These are phyloP conservation scores for Exophiala calicioides DNA, from an alignment of 2,329 filamentous ascomycete genomes.

Conservation along the genomic window DNA sequence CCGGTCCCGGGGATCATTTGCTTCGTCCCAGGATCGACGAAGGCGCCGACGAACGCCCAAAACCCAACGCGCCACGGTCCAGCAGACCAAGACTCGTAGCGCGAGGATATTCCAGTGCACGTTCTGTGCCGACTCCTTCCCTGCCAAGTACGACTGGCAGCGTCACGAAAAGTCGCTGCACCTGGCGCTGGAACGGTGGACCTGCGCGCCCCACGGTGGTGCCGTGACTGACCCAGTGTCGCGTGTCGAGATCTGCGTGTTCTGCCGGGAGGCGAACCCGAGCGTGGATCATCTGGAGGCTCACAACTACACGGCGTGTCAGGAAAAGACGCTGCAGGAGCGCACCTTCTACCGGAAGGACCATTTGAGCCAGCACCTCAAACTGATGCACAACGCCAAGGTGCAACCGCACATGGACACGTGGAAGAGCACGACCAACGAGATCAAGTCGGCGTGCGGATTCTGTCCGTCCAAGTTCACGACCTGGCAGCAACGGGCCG, in stretches of 20 bases:
- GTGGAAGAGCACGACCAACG: constrained; percentile 56
- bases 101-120: constrained; percentile 59
- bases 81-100: constrained; percentile 43
- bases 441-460: constrained; percentile 48
- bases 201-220: constrained; percentile 61
- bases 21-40: constrained; percentile 61
- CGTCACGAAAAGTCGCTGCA: constrained; percentile 61
- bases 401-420: constrained; percentile 52
- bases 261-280: constrained; percentile 58
- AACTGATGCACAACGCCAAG: constrained; percentile 56
- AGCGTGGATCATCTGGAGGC: constrained; percentile 58
- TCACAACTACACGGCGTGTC: constrained; percentile 61
- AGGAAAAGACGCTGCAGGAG: constrained; percentile 61
- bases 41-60: constrained; percentile 53
- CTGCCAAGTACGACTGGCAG: constrained; percentile 61
- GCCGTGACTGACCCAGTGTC: constrained; percentile 42
- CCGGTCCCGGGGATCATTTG: constrained; percentile 57
- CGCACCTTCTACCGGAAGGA: constrained; percentile 63
- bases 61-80: constrained; percentile 43
- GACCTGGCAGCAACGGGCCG: constrained; percentile 38
- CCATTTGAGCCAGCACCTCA: constrained; percentile 58
- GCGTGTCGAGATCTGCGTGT: constrained; percentile 53
- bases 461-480: constrained; percentile 37
- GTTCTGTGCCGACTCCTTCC: constrained; percentile 59
- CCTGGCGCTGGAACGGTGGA: constrained; percentile 59